Conservation (phyloP, 164 flowering plant genomes). For the Berberis thunbergii region DNA sequence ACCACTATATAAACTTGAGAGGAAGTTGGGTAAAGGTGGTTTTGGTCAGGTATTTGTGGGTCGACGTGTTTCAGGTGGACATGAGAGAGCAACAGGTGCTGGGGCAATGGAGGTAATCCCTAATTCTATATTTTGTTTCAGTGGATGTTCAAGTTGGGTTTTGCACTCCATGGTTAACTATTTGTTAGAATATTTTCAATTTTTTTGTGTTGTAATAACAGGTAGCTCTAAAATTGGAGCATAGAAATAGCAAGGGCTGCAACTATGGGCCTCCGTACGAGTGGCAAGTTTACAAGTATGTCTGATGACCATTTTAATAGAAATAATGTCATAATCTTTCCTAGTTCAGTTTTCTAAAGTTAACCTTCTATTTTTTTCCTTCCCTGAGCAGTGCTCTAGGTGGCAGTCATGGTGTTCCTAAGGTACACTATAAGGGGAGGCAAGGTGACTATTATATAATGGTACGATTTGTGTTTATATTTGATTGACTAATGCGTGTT, state of each 20-base stretch:
- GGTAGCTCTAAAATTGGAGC: slow-evolving; percentile 93
- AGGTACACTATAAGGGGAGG: slow-evolving; percentile 76
- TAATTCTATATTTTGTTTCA: neutral
- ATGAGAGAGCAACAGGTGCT: slow-evolving; percentile 51
- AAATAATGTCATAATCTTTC: neutral
- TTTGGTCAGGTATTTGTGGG: slow-evolving; percentile 99
- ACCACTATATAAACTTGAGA: slow-evolving; percentile 69
- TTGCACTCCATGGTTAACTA: neutral
- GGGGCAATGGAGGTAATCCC: slow-evolving; percentile 55
- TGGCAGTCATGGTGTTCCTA: slow-evolving; percentile 87
- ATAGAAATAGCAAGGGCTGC: slow-evolving; percentile 86
- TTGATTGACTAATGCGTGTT: too few relatives aligned
- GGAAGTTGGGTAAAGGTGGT: slow-evolving; percentile 95
- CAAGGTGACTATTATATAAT: slow-evolving; percentile 89
- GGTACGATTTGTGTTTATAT: slow-evolving; percentile 30
- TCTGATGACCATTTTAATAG: slow-evolving; percentile 1
- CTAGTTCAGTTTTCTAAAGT: neutral
- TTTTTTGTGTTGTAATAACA: slow-evolving; percentile 14
- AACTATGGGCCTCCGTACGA: slow-evolving; percentile 89
- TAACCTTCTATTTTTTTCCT: neutral
- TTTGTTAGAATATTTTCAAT: neutral
- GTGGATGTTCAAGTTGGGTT: neutral
- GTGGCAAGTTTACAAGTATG: slow-evolving; percentile 94
- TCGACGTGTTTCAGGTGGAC: slow-evolving; percentile 70
- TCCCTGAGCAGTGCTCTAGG: slow-evolving; percentile 49